Evolutionary conservation across 2,329 filamentous ascomycete species (phyloP).

Genomic region (Metarhizium robertsii): DNA sequence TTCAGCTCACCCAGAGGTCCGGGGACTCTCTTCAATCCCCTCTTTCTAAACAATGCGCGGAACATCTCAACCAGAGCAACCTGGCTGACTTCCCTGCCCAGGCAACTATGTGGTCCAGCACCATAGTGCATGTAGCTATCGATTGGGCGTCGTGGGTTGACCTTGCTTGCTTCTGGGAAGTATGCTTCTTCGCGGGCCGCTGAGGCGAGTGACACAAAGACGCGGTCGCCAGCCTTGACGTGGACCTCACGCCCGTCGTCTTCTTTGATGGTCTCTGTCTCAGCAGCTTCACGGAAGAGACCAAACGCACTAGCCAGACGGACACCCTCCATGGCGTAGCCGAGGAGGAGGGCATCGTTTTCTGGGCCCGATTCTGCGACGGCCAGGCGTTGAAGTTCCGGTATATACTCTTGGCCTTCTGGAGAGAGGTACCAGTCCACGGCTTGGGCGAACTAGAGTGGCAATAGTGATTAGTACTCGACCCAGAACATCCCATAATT

Average conservation of each 20-base stretch:
- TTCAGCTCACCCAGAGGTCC: conserved; percentile 60
- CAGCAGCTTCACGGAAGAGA: conserved; percentile 46
- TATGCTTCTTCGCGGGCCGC: conserved; percentile 46
- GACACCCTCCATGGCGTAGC: conserved; percentile 63
- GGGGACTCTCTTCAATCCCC: conserved; percentile 49
- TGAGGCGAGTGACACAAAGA: conserved; percentile 53
- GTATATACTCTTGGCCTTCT: conserved; percentile 43
- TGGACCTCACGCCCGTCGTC: conserved; percentile 41
- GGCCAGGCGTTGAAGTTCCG: conserved; percentile 52
- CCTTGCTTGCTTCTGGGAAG: conserved; percentile 51
- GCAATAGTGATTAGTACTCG: not conserved
- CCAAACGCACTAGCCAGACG: conserved; percentile 56
- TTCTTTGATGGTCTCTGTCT: conserved; percentile 34
- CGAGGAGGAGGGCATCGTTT: conserved; percentile 54
- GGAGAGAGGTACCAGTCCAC: conserved; percentile 63
- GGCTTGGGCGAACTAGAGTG: conserved; percentile 54
- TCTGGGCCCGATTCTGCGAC: conserved; percentile 42
- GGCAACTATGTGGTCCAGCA: conserved; percentile 50
- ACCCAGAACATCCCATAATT: not conserved
- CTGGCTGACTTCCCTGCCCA: conserved; percentile 51
- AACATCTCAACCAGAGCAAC: conserved; percentile 60
- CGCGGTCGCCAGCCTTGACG: conserved; percentile 46
- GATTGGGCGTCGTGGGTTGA: conserved; percentile 55
- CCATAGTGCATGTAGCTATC: conserved; percentile 57
- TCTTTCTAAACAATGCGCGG: conserved; percentile 51